phyloP scores from a whole-genome alignment of 768 basidiomycete genomes.

The Jaapia argillacea region DNA sequence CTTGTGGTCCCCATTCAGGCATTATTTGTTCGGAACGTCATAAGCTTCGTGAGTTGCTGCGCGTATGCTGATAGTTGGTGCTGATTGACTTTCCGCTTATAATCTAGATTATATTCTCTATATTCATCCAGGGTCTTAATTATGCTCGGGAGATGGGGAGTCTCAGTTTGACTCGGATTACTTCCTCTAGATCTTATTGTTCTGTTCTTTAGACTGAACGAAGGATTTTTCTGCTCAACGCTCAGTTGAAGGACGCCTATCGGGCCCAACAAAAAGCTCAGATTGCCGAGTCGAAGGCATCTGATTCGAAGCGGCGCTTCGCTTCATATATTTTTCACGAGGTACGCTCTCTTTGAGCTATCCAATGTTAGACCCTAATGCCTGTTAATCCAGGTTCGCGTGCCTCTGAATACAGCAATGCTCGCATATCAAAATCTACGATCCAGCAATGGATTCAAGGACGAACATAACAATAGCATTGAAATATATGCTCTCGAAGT shows the following conservation, averaged over 20 bases:
- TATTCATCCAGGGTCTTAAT: too few species aligned
- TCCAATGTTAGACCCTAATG: background rate
- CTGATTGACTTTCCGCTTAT: constrained; percentile 8
- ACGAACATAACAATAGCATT: constrained; percentile 16
- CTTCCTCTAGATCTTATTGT: constrained; percentile 1
- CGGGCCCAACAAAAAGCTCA: constrained; percentile 34
- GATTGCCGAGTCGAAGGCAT: constrained; percentile 28
- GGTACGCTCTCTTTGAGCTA: constrained; percentile 32
- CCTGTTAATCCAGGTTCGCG: background rate
- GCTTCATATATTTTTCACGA: constrained; percentile 37
- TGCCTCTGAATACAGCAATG: constrained; percentile 31
- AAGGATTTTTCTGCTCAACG: constrained; percentile 29
- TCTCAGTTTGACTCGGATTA: background rate
- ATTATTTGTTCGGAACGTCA: constrained; percentile 14
- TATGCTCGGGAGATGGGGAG: constrained; percentile 18
- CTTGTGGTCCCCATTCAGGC: constrained; percentile 14
- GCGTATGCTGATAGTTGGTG: too few species aligned
- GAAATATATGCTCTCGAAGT: constrained; percentile 33
- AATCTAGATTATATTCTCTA: constrained; percentile 15
- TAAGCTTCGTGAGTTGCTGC: constrained; percentile 17
- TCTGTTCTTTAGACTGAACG: constrained; percentile 18
- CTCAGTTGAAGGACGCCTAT: constrained; percentile 31
- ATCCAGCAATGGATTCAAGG: constrained; percentile 25
- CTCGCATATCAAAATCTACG: constrained; percentile 38
- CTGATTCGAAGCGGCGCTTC: constrained; percentile 27